Conservation (phyloP, 2,329 filamentous ascomycete genomes). For the Penicillium rolfsii region DNA sequence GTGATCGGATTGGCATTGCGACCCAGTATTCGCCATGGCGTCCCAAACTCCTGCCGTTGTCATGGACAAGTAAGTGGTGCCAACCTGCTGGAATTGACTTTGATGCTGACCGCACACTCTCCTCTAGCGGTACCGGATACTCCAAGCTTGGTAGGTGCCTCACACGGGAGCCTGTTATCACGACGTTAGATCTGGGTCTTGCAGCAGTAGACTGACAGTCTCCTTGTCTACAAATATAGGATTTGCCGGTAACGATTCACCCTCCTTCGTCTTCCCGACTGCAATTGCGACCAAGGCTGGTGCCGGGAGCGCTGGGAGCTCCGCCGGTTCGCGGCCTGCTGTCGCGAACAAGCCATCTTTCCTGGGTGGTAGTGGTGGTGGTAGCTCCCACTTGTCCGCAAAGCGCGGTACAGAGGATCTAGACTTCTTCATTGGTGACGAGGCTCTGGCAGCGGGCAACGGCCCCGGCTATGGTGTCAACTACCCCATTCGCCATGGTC, state of each 20-base stretch:
- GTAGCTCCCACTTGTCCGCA: slow-evolving; percentile 77
- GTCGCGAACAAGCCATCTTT: slow-evolving; percentile 96
- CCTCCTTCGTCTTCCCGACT: slow-evolving; percentile 98
- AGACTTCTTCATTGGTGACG: slow-evolving; percentile 98
- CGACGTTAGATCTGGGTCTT: background rate
- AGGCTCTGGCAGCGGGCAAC: slow-evolving; percentile 79
- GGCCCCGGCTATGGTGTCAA: slow-evolving; percentile 95
- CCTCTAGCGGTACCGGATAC: slow-evolving; percentile 90
- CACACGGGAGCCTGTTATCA: slow-evolving; percentile 16
- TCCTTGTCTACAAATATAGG: slow-evolving; percentile 56
- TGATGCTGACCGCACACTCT: slow-evolving; percentile 25
- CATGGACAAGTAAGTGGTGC: slow-evolving; percentile 96
- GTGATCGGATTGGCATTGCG: slow-evolving; percentile 19
- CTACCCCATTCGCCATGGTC: slow-evolving; percentile 96
- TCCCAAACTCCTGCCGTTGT: slow-evolving; percentile 99
- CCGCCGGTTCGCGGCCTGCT: slow-evolving; percentile 84
- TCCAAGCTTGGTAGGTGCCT: slow-evolving; percentile 85
- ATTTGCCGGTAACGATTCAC: slow-evolving; percentile 98
- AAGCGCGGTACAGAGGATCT: slow-evolving; percentile 97
- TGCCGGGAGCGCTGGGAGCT: slow-evolving; percentile 67
- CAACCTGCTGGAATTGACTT: slow-evolving; percentile 21
- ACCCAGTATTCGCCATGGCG: slow-evolving; percentile 66
- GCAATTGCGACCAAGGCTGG: slow-evolving; percentile 94
- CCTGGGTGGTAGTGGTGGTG: slow-evolving; percentile 85
- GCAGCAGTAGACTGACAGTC: slow-evolving; percentile 40